Percentiles rank a stretch among this genome's conserved stretches.
phyloP scores from a whole-genome alignment of 495 filamentous ascomycete genomes.

The Aspergillus coremiiformis region DNA sequence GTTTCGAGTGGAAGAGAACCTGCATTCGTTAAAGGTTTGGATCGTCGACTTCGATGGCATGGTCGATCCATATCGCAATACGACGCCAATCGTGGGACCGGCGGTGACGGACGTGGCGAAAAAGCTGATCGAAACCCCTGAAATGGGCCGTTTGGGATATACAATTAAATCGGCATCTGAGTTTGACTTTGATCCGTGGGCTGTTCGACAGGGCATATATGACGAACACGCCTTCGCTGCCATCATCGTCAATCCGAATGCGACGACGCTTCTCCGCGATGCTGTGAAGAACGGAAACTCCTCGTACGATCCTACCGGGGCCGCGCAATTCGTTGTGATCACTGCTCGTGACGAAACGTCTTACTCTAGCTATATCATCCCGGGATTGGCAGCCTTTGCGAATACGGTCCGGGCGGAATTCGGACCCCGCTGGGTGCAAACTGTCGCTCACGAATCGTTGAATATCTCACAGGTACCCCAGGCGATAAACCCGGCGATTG shows the following conservation, averaged over 20 bases:
- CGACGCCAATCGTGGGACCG: constrained; percentile 49
- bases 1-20: constrained; percentile 42
- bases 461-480: constrained; percentile 46
- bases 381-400: constrained; percentile 40
- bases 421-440: constrained; percentile 44
- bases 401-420: constrained; percentile 40
- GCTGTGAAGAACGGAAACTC: constrained; percentile 51
- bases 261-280: constrained; percentile 51
- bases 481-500: constrained; percentile 56
- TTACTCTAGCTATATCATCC: constrained; percentile 45
- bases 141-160: constrained; percentile 40
- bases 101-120: constrained; percentile 38
- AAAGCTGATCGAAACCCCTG: constrained; percentile 24
- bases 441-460: constrained; percentile 25
- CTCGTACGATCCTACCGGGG: constrained; percentile 56
- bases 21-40: constrained; percentile 43
- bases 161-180: constrained; percentile 39
- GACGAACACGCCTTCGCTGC: constrained; percentile 57
- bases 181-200: constrained; percentile 52
- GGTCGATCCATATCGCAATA: constrained; percentile 42
- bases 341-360: constrained; percentile 53
- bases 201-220: constrained; percentile 54
- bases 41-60: constrained; percentile 61
- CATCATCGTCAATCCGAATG: constrained; percentile 59
- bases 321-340: constrained; percentile 52